Percentiles rank a stretch among this genome's conserved stretches.
These are phyloP conservation scores for Cnidoscolus chayamansa DNA, from an alignment of 441 rosid species.

Conservation along the genomic window DNA sequence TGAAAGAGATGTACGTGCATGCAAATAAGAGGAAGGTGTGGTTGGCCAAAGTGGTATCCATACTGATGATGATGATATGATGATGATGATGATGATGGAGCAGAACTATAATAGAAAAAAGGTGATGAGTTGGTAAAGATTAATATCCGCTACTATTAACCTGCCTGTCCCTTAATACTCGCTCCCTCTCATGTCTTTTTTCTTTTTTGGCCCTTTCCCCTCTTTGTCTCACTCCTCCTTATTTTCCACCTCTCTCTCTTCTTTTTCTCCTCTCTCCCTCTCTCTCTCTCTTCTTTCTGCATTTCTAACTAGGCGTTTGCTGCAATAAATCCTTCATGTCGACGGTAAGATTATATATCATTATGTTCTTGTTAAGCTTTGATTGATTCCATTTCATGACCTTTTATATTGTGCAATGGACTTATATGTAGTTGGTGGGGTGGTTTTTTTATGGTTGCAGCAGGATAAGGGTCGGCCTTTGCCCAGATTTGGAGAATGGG, in stretches of 20 bases:
- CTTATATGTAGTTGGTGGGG: neutral
- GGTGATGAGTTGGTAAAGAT: neutral
- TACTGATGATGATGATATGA: too few relatives aligned
- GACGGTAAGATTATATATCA: slow-evolving; percentile 17
- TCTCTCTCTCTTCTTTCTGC: too few relatives aligned
- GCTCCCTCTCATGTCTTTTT: slow-evolving; percentile 7
- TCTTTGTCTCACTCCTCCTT: neutral
- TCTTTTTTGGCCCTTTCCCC: neutral
- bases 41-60: too few relatives aligned
- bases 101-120: too few relatives aligned
- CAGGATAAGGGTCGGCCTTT: slow-evolving; percentile 66
- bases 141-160: slow-evolving; percentile 14
- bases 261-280: neutral
- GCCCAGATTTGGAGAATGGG: slow-evolving; percentile 95
- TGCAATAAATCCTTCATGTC: slow-evolving; percentile 25
- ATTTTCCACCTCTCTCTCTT: neutral
- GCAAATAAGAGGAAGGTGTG: too few relatives aligned
- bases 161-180: slow-evolving; percentile 20
- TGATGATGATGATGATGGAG: too few relatives aligned
- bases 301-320: slow-evolving; percentile 5
- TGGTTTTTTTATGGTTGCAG: slow-evolving; percentile 3
- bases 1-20: too few relatives aligned
- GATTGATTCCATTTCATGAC: too few relatives aligned
- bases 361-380: too few relatives aligned
- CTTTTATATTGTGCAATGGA: too few relatives aligned